Base-by-base conservation (phyloP, 2,329 filamentous ascomycete species). In the Epichloe sibirici region DNA sequence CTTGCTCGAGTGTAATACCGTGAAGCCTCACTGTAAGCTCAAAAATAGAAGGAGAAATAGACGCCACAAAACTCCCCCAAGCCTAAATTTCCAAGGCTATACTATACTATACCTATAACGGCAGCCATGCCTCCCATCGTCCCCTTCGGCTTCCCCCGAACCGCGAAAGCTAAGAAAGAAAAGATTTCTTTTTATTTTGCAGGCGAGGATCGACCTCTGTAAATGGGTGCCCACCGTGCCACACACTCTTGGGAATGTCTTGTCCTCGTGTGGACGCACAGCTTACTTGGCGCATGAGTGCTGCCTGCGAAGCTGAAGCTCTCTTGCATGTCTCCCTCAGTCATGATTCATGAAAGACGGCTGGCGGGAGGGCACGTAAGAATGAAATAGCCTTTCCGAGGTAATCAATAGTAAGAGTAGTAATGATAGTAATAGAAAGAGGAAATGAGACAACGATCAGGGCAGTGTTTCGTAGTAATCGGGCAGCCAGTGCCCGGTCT, bases 401-500 rank as follows among this genome's bases (percentile, higher is more conserved):
- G 42, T 17, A 50, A 39, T 13, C 42, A 15, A 38, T 12, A 38
- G 21, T 21, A 25, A 17, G 21, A 45, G 25, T 25, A 48, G 13
- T 38, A 45, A 42, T 39, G 48, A 47, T 53, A 48, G 31, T 6
- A 23, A 45, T 38, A 21, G 5, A 31, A 31, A 38, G 5, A 49
- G 4, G 9, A 23, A 39, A 37, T 31, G 28, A 43, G 23, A 11
- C 11, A 40, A n/a, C 15, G n/a, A 39, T 40, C 23, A 21, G 31
- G 35, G n/a, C 43, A 42, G 47, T 35, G 23, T 28, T 40, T 23
- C 25, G 28, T 40, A 42, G 31, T 23, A 39, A 23, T n/a, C 34
- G 44, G 23, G 31, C 48, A 45, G 52, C 52, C 48, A 48, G 52
- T 46, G 45, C 38, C 44, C 23, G 7, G 17, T 48, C 48, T 39